phyloP scores from a whole-genome alignment of 1,284 basidiomycete species.

The Ustilago lituana region DNA sequence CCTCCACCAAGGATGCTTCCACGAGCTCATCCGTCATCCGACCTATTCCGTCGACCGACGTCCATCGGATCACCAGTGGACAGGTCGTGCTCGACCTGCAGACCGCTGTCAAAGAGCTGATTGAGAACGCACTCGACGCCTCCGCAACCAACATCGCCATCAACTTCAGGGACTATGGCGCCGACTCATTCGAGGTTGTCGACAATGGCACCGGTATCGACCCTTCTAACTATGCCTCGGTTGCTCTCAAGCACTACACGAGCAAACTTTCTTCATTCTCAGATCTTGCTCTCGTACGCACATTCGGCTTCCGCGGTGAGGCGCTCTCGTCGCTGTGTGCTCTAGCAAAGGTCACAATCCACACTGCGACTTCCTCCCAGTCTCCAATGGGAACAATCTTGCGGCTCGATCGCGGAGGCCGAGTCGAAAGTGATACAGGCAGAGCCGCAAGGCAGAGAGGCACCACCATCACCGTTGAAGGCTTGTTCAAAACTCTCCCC shows the following conservation, averaged over 20 bases:
- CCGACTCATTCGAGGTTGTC: slow-evolving; percentile 85
- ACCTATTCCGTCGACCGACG: slow-evolving; percentile 51
- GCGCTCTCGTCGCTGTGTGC: slow-evolving; percentile 93
- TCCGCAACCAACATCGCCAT: slow-evolving; percentile 88
- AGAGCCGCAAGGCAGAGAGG: slow-evolving; percentile 81
- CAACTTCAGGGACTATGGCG: slow-evolving; percentile 86
- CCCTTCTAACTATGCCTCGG: slow-evolving; percentile 75
- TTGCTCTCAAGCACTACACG: slow-evolving; percentile 90
- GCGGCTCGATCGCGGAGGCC: slow-evolving; percentile 49
- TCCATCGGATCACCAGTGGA: slow-evolving; percentile 77
- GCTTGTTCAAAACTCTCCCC: slow-evolving; percentile 83
- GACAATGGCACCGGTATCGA: slow-evolving; percentile 92
- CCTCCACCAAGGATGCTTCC: background rate
- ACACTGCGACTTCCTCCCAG: slow-evolving; percentile 58
- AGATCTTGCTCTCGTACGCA: slow-evolving; percentile 79
- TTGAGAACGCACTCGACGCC: slow-evolving; percentile 96
- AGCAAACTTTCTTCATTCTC: slow-evolving; percentile 85
- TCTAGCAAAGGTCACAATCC: slow-evolving; percentile 72
- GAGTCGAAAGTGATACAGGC: slow-evolving; percentile 50
- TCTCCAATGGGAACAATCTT: slow-evolving; percentile 64
- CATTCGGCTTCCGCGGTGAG: slow-evolving; percentile 96
- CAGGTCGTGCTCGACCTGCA: slow-evolving; percentile 95
- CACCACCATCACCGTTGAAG: slow-evolving; percentile 81
- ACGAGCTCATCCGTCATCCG: slow-evolving; percentile 29
- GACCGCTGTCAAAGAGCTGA: slow-evolving; percentile 90